Evolutionary conservation across 2,329 filamentous ascomycete species (phyloP).

Genomic region (Trichophyton simii): DNA sequence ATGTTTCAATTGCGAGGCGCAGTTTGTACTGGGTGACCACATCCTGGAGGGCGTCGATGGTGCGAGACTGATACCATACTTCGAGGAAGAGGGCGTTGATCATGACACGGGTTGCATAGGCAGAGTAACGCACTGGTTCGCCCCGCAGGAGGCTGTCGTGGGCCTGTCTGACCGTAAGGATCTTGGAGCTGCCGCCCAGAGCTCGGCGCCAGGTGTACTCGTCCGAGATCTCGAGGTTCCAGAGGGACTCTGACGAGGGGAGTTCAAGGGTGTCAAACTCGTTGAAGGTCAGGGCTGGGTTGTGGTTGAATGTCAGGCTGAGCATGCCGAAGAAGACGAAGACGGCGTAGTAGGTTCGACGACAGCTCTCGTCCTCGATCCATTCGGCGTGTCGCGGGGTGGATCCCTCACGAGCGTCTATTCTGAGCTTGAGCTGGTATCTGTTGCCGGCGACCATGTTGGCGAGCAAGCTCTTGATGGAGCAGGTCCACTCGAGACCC

Average conservation of each 20-base stretch:
- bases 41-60: slow-evolving; percentile 91
- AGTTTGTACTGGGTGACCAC: slow-evolving; percentile 98
- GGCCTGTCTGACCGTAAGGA: slow-evolving; percentile 80
- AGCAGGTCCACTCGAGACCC: slow-evolving; percentile 95
- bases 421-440: slow-evolving; percentile 87
- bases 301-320: slow-evolving; percentile 94
- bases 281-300: slow-evolving; percentile 93
- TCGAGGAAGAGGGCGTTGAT: slow-evolving; percentile 97
- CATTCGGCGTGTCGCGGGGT: slow-evolving; percentile 74
- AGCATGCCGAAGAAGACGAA: slow-evolving; percentile 98
- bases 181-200: slow-evolving; percentile 43
- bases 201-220: slow-evolving; percentile 69
- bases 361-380: slow-evolving; percentile 93
- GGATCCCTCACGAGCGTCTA: slow-evolving; percentile 67
- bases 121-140: slow-evolving; percentile 80
- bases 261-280: slow-evolving; percentile 90
- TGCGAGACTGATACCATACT: slow-evolving; percentile 98
- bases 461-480: slow-evolving; percentile 92
- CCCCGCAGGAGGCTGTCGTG: slow-evolving; percentile 94
- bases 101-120: slow-evolving; percentile 94
- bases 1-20: slow-evolving; percentile 88
- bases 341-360: slow-evolving; percentile 93
- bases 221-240: slow-evolving; percentile 72
- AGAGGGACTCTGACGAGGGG: slow-evolving; percentile 84
- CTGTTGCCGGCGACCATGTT: slow-evolving; percentile 98